These are phyloP conservation scores for Suillus subluteus DNA, from an alignment of 768 basidiomycete species.

Conservation along the genomic window DNA sequence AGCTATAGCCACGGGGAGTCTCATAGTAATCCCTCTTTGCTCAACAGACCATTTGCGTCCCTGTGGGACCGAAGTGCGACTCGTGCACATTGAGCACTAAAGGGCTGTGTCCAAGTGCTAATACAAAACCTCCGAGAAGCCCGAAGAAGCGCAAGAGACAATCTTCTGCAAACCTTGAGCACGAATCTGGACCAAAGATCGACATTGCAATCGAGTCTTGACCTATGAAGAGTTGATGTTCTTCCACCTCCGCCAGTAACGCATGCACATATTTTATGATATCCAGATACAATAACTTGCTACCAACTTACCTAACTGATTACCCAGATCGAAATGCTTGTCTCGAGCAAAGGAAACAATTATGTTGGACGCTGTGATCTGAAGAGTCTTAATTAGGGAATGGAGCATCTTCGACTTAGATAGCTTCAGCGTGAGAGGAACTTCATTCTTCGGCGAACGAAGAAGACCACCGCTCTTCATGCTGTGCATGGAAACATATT, in stretches of 20 bases:
- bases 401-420: not conserved
- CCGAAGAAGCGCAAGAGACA: constrained; percentile 12
- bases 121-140: constrained; percentile 29
- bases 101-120: constrained; percentile 71
- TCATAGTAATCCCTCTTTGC: not conserved
- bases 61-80: constrained; percentile 67
- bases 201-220: constrained; percentile 41
- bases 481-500: not conserved
- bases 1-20: not conserved
- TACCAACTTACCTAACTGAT: not conserved
- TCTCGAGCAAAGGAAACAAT: not conserved
- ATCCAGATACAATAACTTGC: not conserved
- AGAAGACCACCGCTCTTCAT: not conserved
- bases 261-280: not conserved
- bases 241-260: not conserved
- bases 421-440: not conserved
- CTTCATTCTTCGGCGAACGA: not conserved
- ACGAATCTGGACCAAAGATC: constrained; percentile 38
- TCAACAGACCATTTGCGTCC: constrained; percentile 64
- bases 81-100: constrained; percentile 58
- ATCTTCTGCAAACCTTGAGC: constrained; percentile 7
- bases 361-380: not conserved
- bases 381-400: not conserved
- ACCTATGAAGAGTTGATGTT: not conserved
- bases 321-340: not conserved